Evolutionary conservation across 169 alveolate species (phyloP), one percentile per base, ranked within the genome.

Genomic region (Plasmodium falciparum): DNA sequence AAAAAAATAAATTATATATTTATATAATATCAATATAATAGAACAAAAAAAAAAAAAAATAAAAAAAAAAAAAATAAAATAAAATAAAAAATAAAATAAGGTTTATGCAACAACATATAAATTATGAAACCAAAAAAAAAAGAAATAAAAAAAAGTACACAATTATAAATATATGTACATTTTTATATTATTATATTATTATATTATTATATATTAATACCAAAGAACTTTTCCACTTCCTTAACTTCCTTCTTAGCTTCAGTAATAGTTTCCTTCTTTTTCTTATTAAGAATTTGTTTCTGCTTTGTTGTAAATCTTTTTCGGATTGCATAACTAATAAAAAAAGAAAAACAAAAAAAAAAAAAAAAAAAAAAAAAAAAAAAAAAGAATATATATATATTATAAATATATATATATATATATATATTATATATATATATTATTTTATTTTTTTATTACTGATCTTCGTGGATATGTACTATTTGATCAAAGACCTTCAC

Each of bases 271-370:
- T 83, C 85, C 5, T 83, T 67, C n/a, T 72, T 56, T 69, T 56
- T 69, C 59, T 83, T 58, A 26, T 83, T 50, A 58, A 83, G 65
- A 61, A 83, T 15, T 70, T 33, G 65, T 26, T 83, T 83, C n/a
- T 83, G 91, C 12, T 67, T 54, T 73, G 54, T 83, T 72, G 91
- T 69, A 69, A 83, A 83, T 24, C 91, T 33, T 73, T 83, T 83
- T 17, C 91, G 52, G 6, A 83, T 65, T 17, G 59, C 67, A 33
- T 83, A 83, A 69, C 91, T 83, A 56, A 63, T 52, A 47, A 20
- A 22, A 66, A 45, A 50, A 66, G 59, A 73, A 26, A 69, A 47
- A 20, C 20, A 47, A 69, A 43, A 17, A 63, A 2, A 63, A 29
- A 22, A 63, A 9, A 65, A 6, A 29, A 39, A 47, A n/a, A n/a